Evolutionary conservation across 345 rosid genomes (phyloP).

Genomic region (Leavenworthia alabamica): DNA sequence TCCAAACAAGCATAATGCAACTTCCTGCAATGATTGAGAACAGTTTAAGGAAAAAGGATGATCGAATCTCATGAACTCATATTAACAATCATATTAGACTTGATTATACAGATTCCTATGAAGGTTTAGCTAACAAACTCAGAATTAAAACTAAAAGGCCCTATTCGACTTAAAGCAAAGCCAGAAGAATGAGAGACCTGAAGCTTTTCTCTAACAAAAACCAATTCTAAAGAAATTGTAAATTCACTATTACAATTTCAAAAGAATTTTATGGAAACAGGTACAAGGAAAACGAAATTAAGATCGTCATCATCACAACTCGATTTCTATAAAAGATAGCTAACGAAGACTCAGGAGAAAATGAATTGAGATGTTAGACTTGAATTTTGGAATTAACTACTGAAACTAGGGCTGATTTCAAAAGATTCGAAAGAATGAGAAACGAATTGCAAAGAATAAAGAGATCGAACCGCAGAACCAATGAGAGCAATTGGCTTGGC

Average conservation of each 20-base stretch:
- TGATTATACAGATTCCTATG: not conserved
- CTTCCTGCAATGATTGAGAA: constrained; percentile 47
- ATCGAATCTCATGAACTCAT: not conserved
- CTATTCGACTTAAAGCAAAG: not conserved
- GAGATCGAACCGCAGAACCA: constrained; percentile 78
- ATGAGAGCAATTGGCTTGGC: constrained; percentile 94
- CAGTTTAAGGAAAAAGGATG: too few relatives aligned
- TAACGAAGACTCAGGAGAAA: not conserved
- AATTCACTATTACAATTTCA: too few relatives aligned
- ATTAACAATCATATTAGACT: not conserved
- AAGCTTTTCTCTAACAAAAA: not conserved
- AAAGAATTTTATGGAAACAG: too few relatives aligned
- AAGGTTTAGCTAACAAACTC: not conserved
- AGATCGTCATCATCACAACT: not conserved
- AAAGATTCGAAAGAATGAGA: not conserved
- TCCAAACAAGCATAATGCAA: constrained; percentile 88
- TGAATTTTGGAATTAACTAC: not conserved
- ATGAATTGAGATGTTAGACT: not conserved
- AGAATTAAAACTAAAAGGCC: not conserved
- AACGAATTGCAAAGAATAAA: not conserved
- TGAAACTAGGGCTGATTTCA: not conserved
- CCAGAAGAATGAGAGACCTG: not conserved
- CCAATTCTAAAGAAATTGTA: too few relatives aligned
- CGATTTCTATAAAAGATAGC: not conserved
- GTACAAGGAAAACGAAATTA: not conserved